Conservation (phyloP, 768 basidiomycete species). For the Rhodotorula babjevae region DNA sequence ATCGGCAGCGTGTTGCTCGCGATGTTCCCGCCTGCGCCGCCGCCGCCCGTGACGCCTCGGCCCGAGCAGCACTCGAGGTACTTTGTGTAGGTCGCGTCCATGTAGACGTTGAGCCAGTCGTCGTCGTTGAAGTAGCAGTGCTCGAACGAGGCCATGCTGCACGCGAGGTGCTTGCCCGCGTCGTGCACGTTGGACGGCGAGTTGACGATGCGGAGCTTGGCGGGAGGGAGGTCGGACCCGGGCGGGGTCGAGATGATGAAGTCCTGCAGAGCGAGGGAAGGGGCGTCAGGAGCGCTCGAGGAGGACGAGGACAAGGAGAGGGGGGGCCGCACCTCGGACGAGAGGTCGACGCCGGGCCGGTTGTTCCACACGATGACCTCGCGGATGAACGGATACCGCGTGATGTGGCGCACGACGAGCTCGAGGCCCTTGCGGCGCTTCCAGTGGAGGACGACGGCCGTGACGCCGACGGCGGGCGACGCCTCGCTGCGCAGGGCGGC, state of each 20-base stretch:
- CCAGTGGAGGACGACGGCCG: conserved; percentile 31
- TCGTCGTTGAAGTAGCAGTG: conserved; percentile 37
- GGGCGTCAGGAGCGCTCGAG: not conserved
- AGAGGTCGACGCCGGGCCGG: conserved; percentile 13
- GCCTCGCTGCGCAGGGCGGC: conserved; percentile 1
- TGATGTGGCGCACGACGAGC: conserved; percentile 29
- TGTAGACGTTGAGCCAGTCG: conserved; percentile 33
- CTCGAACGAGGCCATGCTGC: conserved; percentile 23
- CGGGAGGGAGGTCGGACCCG: conserved; percentile 7
- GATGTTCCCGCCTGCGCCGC: conserved; percentile 3
- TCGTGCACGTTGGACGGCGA: conserved; percentile 31
- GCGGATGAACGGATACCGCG: conserved; percentile 35
- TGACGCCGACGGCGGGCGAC: conserved; percentile 19
- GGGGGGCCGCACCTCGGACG: not conserved
- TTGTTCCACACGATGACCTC: conserved; percentile 43
- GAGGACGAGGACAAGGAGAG: not conserved
- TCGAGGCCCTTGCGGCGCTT: conserved; percentile 20
- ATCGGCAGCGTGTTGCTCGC: conserved; percentile 27
- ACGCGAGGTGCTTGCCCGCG: conserved; percentile 33
- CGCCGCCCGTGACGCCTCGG: not conserved
- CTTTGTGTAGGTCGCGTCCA: conserved; percentile 36
- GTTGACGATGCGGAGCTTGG: conserved; percentile 30
- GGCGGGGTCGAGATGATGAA: conserved; percentile 15
- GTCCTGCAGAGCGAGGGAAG: not conserved
- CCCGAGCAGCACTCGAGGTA: conserved; percentile 30